Evolutionary conservation across 1,139 yeast species (phyloP).

Genomic region (Pichia sp.): DNA sequence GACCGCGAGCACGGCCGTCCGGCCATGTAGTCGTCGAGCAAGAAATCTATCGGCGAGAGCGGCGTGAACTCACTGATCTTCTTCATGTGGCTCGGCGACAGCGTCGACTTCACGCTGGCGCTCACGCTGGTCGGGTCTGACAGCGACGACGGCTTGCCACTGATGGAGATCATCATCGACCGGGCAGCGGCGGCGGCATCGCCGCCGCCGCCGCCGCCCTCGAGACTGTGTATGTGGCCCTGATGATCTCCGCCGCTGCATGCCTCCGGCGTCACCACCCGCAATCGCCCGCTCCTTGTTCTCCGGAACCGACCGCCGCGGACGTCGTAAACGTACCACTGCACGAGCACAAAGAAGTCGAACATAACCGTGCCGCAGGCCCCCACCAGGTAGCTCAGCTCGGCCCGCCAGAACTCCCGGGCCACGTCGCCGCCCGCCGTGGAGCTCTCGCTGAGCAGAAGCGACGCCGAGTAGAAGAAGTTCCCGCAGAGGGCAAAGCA

Average conservation of each 20-base stretch:
- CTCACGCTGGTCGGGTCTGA: conserved; percentile 12
- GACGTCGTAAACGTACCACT: conserved; percentile 31
- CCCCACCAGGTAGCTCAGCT: conserved; percentile 32
- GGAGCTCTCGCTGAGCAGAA: conserved; percentile 42
- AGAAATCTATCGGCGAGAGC: conserved; percentile 33
- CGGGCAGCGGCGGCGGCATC: neutral
- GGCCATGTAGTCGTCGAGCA: conserved; percentile 29
- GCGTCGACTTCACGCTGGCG: conserved; percentile 16
- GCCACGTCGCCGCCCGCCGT: conserved; percentile 29
- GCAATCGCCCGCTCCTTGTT: conserved; percentile 10
- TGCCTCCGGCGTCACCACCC: conserved; percentile 3
- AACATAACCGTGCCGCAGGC: conserved; percentile 32
- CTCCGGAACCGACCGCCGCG: conserved; percentile 11
- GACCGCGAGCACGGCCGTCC: neutral
- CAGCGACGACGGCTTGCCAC: neutral
- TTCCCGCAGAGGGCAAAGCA: conserved; percentile 79
- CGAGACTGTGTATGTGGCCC: neutral
- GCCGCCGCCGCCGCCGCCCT: neutral
- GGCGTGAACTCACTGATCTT: conserved; percentile 33
- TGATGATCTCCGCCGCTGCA: neutral
- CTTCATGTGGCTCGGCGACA: conserved; percentile 30
- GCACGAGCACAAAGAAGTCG: conserved; percentile 27
- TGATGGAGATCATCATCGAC: neutral
- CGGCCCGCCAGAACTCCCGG: conserved; percentile 30
- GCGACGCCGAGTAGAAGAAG: conserved; percentile 72